Conservation (phyloP, 2,329 filamentous ascomycete genomes). For the Setomelanomma holmii region DNA sequence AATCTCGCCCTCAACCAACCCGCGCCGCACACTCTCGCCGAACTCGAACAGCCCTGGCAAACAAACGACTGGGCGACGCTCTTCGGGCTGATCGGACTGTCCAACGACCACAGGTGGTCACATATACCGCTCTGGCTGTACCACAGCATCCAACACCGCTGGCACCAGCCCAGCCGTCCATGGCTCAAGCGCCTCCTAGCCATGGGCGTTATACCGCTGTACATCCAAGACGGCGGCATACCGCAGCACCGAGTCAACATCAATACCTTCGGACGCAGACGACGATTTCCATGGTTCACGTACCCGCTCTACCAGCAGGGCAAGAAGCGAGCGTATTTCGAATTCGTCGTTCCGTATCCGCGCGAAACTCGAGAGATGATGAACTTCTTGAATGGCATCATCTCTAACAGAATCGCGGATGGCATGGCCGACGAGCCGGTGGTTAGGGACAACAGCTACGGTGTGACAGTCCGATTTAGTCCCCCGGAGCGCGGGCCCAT, state of each 20-base stretch:
- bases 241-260: not conserved
- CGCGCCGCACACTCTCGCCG: not conserved
- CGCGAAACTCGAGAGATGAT: not conserved
- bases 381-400: not conserved
- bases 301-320: conserved; percentile 10
- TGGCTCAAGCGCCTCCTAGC: conserved; percentile 11
- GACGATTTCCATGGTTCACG: not conserved
- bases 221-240: conserved; percentile 18
- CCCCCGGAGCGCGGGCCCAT: not conserved
- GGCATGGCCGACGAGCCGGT: not conserved
- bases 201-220: conserved; percentile 21
- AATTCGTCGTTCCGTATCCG: conserved; percentile 21
- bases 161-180: not conserved
- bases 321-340: conserved; percentile 22
- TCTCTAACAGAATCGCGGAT: not conserved
- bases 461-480: not conserved
- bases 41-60: not conserved
- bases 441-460: not conserved
- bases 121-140: not conserved
- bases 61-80: not conserved
- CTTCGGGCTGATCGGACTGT: not conserved
- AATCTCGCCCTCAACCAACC: not conserved
- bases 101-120: not conserved
- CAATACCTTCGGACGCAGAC: not conserved
- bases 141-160: not conserved